These are phyloP conservation scores for Fraxinus platypoda DNA, from an alignment of 305 asterid species.

Conservation along the genomic window DNA sequence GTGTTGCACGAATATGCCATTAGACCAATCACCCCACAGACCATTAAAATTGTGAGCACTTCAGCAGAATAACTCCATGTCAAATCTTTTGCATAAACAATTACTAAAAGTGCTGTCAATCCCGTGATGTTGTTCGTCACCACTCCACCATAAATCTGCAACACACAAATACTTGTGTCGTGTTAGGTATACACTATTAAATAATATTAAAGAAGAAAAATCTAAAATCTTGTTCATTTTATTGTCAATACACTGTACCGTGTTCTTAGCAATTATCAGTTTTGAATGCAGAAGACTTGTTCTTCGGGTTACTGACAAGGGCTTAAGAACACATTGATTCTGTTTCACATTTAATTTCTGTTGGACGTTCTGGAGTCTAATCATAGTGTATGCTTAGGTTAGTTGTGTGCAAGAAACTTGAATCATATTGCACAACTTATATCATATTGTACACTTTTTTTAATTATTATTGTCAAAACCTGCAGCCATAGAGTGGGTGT, in stretches of 20 bases:
- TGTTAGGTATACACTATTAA: background rate
- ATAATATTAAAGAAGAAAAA: background rate
- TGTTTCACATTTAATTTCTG: background rate
- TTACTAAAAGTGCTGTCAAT: constrained; percentile 31
- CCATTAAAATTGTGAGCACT: constrained; percentile 37
- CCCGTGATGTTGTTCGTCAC: constrained; percentile 51
- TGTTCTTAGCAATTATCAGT: background rate
- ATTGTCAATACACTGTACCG: background rate
- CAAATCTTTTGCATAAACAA: constrained; percentile 38
- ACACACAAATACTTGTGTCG: background rate
- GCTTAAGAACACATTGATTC: background rate
- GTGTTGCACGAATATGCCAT: constrained; percentile 32
- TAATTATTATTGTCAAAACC: background rate
- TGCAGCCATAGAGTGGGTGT: background rate
- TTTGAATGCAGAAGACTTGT: background rate
- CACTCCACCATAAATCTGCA: constrained; percentile 49
- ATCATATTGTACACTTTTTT: background rate
- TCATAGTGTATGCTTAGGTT: background rate
- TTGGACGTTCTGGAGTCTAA: background rate
- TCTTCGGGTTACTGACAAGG: background rate
- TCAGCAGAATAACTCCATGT: constrained; percentile 46
- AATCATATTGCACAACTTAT: background rate
- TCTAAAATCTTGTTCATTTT: background rate
- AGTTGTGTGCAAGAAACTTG: background rate
- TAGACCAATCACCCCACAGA: constrained; percentile 36